These are phyloP conservation scores for Antitrichia curtipendula DNA, from an alignment of 225 moss, liverwort and hornwort species.

Conservation along the genomic window DNA sequence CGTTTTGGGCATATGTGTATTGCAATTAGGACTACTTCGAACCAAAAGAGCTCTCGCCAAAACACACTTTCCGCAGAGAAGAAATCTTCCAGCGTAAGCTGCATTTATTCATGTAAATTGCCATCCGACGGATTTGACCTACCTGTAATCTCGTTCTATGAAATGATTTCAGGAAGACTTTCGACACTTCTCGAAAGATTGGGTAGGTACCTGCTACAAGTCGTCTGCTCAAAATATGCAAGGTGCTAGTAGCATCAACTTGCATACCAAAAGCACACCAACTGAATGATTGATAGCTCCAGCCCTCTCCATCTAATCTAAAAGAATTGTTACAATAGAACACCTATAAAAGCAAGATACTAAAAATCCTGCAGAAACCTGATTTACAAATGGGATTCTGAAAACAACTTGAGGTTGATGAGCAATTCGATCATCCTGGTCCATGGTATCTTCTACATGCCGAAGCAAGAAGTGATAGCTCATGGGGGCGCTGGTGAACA, in stretches of 20 bases:
- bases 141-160: neutral
- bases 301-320: neutral
- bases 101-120: neutral
- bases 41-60: neutral
- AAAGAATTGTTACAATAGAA: conserved; percentile 2
- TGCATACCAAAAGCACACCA: neutral
- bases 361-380: neutral
- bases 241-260: neutral
- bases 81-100: neutral
- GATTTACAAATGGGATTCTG: neutral
- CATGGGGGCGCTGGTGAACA: neutral
- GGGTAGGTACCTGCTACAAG: neutral
- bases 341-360: neutral
- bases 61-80: neutral
- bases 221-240: neutral
- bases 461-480: neutral
- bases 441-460: neutral
- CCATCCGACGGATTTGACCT: neutral
- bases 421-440: neutral
- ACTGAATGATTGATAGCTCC: neutral
- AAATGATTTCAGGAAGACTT: neutral
- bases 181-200: neutral
- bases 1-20: neutral
- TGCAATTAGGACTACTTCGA: neutral
- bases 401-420: neutral